These are phyloP conservation scores for Pisolithus thermaeus DNA, from an alignment of 1,284 basidiomycete species.

Conservation along the genomic window DNA sequence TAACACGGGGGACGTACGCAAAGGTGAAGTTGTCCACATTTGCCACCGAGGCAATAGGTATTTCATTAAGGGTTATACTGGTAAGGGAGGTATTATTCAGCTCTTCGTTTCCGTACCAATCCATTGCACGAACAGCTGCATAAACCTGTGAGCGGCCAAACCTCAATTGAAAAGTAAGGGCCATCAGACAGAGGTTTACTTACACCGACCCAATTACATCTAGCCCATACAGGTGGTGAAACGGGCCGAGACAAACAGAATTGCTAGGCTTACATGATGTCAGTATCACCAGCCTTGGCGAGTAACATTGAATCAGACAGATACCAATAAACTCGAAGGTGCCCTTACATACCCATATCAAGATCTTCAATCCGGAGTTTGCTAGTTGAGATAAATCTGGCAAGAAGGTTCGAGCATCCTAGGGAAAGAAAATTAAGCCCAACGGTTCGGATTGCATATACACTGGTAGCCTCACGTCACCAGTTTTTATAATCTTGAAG, in stretches of 20 bases:
- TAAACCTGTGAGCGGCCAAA: conserved; percentile 26
- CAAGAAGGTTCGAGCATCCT: conserved; percentile 52
- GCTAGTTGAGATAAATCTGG: conserved; percentile 47
- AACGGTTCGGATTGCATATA: conserved; percentile 10
- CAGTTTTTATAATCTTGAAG: conserved; percentile 35
- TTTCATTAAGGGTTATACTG: conserved; percentile 53
- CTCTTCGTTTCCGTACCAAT: conserved; percentile 52
- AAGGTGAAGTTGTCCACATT: conserved; percentile 63
- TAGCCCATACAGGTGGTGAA: conserved; percentile 18
- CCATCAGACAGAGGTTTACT: neutral
- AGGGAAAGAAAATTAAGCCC: neutral
- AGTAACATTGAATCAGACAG: neutral
- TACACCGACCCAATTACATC: conserved; percentile 62
- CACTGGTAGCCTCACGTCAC: conserved; percentile 22
- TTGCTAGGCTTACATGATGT: conserved; percentile 45
- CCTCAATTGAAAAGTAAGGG: neutral
- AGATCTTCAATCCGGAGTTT: conserved; percentile 47
- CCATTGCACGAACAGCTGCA: conserved; percentile 50
- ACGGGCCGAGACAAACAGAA: neutral
- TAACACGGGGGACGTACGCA: conserved; percentile 37
- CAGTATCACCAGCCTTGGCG: conserved; percentile 56
- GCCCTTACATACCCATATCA: conserved; percentile 53
- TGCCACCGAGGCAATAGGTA: conserved; percentile 49
- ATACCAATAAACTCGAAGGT: neutral
- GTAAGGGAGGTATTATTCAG: conserved; percentile 45